These are phyloP conservation scores for Akanthomyces dipterigenus DNA, from an alignment of 2,329 filamentous ascomycete genomes.

Conservation along the genomic window DNA sequence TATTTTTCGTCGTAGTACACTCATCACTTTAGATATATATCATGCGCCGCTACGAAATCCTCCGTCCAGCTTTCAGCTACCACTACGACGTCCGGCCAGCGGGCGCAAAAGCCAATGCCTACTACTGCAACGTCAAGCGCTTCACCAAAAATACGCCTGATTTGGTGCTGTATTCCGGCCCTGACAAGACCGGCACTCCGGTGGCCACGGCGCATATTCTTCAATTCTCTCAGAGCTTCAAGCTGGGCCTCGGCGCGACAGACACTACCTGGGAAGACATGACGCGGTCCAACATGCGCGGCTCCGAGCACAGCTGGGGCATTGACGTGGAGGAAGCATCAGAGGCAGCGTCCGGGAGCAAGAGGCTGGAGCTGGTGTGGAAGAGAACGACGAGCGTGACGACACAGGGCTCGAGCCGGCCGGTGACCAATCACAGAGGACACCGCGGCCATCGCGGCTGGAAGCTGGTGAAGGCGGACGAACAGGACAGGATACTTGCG, in stretches of 20 bases:
- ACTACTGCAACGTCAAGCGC: not conserved
- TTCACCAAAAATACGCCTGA: not conserved
- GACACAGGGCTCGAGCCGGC: not conserved
- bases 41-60: not conserved
- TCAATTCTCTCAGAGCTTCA: slow-evolving; percentile 7
- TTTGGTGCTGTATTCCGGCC: not conserved
- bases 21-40: not conserved
- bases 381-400: not conserved
- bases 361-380: not conserved
- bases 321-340: not conserved
- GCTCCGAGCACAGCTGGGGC: slow-evolving; percentile 3
- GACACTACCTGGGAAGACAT: not conserved
- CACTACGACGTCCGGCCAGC: not conserved
- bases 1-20: not conserved
- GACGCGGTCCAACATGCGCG: not conserved
- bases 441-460: slow-evolving; percentile 1
- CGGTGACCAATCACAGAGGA: not conserved
- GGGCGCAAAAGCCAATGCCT: not conserved
- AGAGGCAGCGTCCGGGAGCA: not conserved
- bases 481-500: not conserved
- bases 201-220: not conserved
- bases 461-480: not conserved
- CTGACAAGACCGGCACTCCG: too few species aligned
- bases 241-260: not conserved
- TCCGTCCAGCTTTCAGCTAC: not conserved